Base-by-base conservation (phyloP, 192 early-diverging fungal genomes). In the Entophlyctis helioformis region DNA sequence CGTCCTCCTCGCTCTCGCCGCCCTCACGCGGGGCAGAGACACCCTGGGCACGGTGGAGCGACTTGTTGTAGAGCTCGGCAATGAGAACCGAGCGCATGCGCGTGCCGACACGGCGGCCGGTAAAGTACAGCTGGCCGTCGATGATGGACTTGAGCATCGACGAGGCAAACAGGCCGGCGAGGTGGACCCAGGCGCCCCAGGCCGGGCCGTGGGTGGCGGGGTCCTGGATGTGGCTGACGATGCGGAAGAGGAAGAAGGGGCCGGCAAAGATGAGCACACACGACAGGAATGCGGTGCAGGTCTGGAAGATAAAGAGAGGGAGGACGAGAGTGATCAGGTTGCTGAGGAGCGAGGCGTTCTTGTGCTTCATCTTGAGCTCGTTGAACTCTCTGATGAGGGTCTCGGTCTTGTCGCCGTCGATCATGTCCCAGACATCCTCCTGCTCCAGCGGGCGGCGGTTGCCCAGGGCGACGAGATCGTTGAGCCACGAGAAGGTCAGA, bases 401-500 rank as follows among this genome's bases (percentile, higher is more conserved):
- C 9, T 51, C 42, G 15, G 67, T 46, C 10, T 42, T 47, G 28
- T 72, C 66, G 16, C 18, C 19, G 5, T 53, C 51, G 7, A 29
- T 9, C 25, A 76, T 52, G 1, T 50, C 58, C 46, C 58, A 70
- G 16, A 76, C 21, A 45, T 76, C 70, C 8, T 45, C 53, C 8
- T 57, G 25, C 1, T 47, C 54, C 22, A 74, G 50, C 1, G 54
- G 44, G 3, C 46, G 3, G 3, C 19, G 11, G 33, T 39, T 46
- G 7, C 73, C 73, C 23, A 58, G 36, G 3, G 47, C 29, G 46
- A 76, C 63, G 15, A 76, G 34, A 1, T 59, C 51, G 47, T 50
- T 53, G 32, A 69, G 36, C 73, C 73, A 76, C 13, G 52, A 39
- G 46, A 72, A 76, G 18, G 62, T 57, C 22, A 67, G 22, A 11